Percentiles rank a stretch among this genome's conserved stretches.
Conservation (phyloP, 169 alveolate genomes). For the Plasmodium inui region DNA sequence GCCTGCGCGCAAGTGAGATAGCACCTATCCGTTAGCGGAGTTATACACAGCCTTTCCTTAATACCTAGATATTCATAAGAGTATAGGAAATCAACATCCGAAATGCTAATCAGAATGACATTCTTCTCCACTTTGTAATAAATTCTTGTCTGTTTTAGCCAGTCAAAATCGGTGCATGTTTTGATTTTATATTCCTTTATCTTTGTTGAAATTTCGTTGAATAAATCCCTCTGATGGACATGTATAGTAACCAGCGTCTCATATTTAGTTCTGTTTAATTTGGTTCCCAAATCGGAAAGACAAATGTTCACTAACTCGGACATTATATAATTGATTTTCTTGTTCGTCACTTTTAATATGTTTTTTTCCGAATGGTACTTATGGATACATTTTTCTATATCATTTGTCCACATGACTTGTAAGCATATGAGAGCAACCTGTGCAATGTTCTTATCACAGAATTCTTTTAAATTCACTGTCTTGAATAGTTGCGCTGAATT, state of each 20-base stretch:
- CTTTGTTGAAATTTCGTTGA: conserved; percentile 90
- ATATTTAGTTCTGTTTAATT: conserved; percentile 93
- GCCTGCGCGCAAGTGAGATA: conserved; percentile 97
- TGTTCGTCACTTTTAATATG: conserved; percentile 79
- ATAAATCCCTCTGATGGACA: conserved; percentile 96
- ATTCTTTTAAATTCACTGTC: conserved; percentile 89
- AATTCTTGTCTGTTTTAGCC: conserved; percentile 97
- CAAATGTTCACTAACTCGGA: conserved; percentile 91
- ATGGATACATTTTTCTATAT: conserved; percentile 94
- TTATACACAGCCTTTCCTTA: conserved; percentile 96
- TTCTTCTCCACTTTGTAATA: conserved; percentile 91
- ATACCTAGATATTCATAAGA: conserved; percentile 98
- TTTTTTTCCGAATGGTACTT: conserved; percentile 89
- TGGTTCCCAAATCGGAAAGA: conserved; percentile 91
- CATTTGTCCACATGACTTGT: conserved; percentile 95
- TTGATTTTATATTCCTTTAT: conserved; percentile 78
- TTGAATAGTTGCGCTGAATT: conserved; percentile 86
- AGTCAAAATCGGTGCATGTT: conserved; percentile 90
- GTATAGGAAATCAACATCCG: conserved; percentile 94
- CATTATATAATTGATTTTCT: conserved; percentile 89
- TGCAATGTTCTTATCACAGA: conserved; percentile 92
- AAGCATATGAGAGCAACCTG: conserved; percentile 94
- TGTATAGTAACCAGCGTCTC: conserved; percentile 97
- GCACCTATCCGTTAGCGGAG: conserved; percentile 99
- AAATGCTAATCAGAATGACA: conserved; percentile 89